Evolutionary conservation across 129 eudicot genomes (phyloP), one percentile per base, ranked within the genome.

Genomic region (Rutidosis leptorrhynchoides): DNA sequence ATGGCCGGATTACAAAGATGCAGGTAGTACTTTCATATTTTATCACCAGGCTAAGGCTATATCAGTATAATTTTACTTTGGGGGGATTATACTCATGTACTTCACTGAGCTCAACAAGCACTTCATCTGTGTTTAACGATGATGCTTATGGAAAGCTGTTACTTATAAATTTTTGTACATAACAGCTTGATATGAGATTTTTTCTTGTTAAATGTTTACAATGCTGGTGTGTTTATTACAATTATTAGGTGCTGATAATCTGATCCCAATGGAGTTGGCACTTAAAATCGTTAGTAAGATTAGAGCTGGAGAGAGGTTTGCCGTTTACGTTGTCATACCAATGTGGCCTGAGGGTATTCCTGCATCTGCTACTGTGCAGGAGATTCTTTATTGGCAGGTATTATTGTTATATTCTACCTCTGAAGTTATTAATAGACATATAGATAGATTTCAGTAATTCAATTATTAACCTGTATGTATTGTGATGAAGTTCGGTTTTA

Each of bases 271-370:
- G 98, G 98, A 93, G 78, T 82, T 93, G 77, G 92, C 96, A 21
- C 66, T 85, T 42, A 93, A 93, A 79, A 84, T 93, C 57, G 84
- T 73, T 20, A 93, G 96, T 70, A 93, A 93, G 78, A 93, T 93
- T 58, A 86, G 83, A 82, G 87, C 96, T 1, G 70, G 78, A 45
- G 98, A 93, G 77, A 82, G 98, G 66, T 93, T 93, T 82, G 81
- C 92, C 11, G 96, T 88, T 46, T 93, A 88, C 43, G 79, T 93
- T 76, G 89, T 93, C 65, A 78, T 93, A 27, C 98, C 98, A 58
- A 64, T 92, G 96, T 92, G 98, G 98, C 98, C 98, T 29, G 98
- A 93, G 77, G 98, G 98, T 40, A 76, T 78, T 71, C 96, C 98
- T 2, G 76, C 83, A 32, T 70, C 88, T 55, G 85, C 82, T 72